A percentile compares a stretch with the other conserved stretches of the same genome.
Evolutionary conservation across 2,329 filamentous ascomycete genomes (phyloP).

Genomic region (Diaporthe caulivora): DNA sequence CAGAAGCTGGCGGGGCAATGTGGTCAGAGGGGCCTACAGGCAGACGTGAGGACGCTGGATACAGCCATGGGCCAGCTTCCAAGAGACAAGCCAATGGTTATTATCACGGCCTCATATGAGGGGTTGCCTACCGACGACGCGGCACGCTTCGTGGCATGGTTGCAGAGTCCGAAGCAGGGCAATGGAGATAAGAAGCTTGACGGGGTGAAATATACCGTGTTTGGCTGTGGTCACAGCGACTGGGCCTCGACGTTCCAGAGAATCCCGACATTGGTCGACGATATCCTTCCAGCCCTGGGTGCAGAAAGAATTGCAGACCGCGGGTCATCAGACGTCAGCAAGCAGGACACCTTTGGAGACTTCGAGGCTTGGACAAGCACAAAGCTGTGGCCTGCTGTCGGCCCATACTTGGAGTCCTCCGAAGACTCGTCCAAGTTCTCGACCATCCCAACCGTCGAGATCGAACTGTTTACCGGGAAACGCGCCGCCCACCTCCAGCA

Average conservation of each 20-base stretch:
- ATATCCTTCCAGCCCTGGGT: slow-evolving; percentile 61
- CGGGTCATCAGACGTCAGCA: slow-evolving; percentile 69
- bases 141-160: slow-evolving; percentile 74
- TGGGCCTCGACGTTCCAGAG: slow-evolving; percentile 73
- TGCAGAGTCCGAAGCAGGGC: slow-evolving; percentile 60
- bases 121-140: slow-evolving; percentile 80
- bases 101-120: slow-evolving; percentile 78
- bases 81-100: slow-evolving; percentile 70
- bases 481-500: slow-evolving; percentile 68
- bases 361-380: slow-evolving; percentile 74
- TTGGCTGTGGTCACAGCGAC: slow-evolving; percentile 72
- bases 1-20: slow-evolving; percentile 70
- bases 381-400: slow-evolving; percentile 60
- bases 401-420: slow-evolving; percentile 48
- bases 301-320: slow-evolving; percentile 58
- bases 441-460: slow-evolving; percentile 48
- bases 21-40: slow-evolving; percentile 70
- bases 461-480: slow-evolving; percentile 62
- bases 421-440: slow-evolving; percentile 20
- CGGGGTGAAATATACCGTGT: slow-evolving; percentile 73
- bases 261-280: slow-evolving; percentile 72
- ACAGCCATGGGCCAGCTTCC: slow-evolving; percentile 70
- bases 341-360: slow-evolving; percentile 72
- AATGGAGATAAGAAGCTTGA: slow-evolving; percentile 56
- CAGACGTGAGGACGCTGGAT: slow-evolving; percentile 69